These are phyloP conservation scores for Carallia pectinifolia DNA, from an alignment of 345 rosid species.

Conservation along the genomic window DNA sequence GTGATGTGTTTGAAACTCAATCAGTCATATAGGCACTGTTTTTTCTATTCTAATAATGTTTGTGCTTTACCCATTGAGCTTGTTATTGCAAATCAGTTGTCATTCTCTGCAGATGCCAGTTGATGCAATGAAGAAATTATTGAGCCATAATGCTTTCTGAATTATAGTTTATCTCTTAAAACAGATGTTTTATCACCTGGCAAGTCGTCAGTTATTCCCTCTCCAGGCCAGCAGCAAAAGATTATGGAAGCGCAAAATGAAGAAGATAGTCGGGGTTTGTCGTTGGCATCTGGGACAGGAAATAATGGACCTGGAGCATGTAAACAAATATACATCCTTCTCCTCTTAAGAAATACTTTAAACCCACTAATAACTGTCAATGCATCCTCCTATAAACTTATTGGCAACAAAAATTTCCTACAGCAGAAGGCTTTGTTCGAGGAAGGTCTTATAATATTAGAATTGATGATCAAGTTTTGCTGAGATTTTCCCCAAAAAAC, in stretches of 20 bases:
- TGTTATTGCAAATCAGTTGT: background rate
- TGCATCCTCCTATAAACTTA: conserved; percentile 37
- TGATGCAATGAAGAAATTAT: background rate
- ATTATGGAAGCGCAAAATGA: conserved; percentile 36
- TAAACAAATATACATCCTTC: conserved; percentile 34
- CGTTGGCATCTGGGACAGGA: conserved; percentile 36
- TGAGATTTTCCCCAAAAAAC: conserved; percentile 88
- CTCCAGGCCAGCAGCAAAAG: conserved; percentile 49
- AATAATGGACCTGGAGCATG: conserved; percentile 57
- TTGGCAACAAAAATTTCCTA: conserved; percentile 48
- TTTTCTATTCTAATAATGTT: background rate
- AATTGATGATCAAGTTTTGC: conserved; percentile 86
- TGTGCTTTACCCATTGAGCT: background rate
- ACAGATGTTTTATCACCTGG: conserved; percentile 44
- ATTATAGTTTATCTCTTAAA: conserved; percentile 15
- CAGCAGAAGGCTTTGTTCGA: conserved; percentile 91
- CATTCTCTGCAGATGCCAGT: conserved; percentile 6
- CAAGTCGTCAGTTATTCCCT: conserved; percentile 35
- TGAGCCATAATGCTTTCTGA: conserved; percentile 15
- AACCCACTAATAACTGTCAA: conserved; percentile 17
- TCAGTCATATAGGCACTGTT: background rate
- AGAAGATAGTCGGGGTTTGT: conserved; percentile 40
- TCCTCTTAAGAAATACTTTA: conserved; percentile 10
- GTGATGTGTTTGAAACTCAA: conserved; percentile 29
- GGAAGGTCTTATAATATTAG: conserved; percentile 97